Percentiles rank a stretch among this genome's conserved stretches.
Conservation (phyloP, 1,284 basidiomycete species). For the Neonothopanus nambi region DNA sequence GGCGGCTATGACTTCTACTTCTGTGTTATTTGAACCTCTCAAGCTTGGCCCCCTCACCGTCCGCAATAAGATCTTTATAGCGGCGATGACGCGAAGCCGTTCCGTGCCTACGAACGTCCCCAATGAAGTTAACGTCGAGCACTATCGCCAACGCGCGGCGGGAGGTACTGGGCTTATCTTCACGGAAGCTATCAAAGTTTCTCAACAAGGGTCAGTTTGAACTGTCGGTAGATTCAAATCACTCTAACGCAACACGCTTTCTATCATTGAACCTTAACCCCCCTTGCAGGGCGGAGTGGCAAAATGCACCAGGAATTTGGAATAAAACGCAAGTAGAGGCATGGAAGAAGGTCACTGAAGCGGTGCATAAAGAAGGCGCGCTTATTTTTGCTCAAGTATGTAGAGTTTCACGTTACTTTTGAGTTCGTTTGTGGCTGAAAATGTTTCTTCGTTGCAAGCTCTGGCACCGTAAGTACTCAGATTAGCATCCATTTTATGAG, state of each 20-base stretch:
- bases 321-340: conserved; percentile 34
- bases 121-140: conserved; percentile 39
- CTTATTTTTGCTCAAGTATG: conserved; percentile 36
- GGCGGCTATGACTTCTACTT: neutral
- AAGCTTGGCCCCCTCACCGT: conserved; percentile 33
- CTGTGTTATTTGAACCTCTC: conserved; percentile 33
- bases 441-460: conserved; percentile 14
- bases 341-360: conserved; percentile 40
- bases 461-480: conserved; percentile 33
- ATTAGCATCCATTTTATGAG: too few species aligned
- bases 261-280: neutral
- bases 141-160: conserved; percentile 44
- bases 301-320: conserved; percentile 42
- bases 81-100: conserved; percentile 37
- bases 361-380: conserved; percentile 36
- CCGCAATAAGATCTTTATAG: conserved; percentile 35
- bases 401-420: neutral
- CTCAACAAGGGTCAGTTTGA: conserved; percentile 39
- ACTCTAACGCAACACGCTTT: neutral
- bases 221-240: neutral
- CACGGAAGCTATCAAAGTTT: conserved; percentile 42
- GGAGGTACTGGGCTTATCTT: conserved; percentile 42
- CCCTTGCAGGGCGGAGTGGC: conserved; percentile 36
- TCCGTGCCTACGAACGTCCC: conserved; percentile 31
- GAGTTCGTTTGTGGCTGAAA: neutral